Base-by-base conservation (phyloP, 2,329 filamentous ascomycete genomes). In the Colletotrichum cereale region DNA sequence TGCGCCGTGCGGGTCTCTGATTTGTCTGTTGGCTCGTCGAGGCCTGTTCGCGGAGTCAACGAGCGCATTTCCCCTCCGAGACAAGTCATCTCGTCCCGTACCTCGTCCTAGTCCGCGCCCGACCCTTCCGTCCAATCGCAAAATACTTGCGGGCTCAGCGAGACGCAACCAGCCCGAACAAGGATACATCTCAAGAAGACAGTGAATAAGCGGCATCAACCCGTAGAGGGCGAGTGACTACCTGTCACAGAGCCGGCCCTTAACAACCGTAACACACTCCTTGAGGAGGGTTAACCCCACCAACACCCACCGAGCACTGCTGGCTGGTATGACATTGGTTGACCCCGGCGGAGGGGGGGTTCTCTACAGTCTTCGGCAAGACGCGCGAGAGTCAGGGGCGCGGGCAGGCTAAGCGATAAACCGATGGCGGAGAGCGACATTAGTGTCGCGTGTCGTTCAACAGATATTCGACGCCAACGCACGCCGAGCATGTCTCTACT, bases 1-100 rank as follows among this genome's bases (percentile, higher is more conserved):
- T 73, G 73, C 73, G 67, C 60, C 24, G 63, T 66, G 56, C 66
- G 55, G 56, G 44, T 50, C 67, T 74, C 61, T 68, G 62, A 74
- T 74, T 71, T 74, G 73, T 53, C 71, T 71, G 57, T 72, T 71
- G 60, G 62, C 34, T 52, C 60, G 44, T 36, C 47, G 58, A 68
- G 60, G 68, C 68, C 50, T 68, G 68, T 68, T 68, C 53, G 31
- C 69, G 58, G 52, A 61, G 52, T 42, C 69, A 34, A 64, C 52
- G 53, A 64, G 62, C 47, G 47, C 60, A 48, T 63, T 69, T 63
- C 60, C 69, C 53, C 69, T 56, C 60, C 42, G 52, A 55, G 38
- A 72, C 47, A 68, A 21, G 52, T 53, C 60, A 68, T 63, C 36
- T 56, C 44, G 29, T 52, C 29, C 26, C 40, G 64, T 44, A 16